Evolutionary conservation across 495 filamentous ascomycete species (phyloP).

Genomic region (Podospora anserina): DNA sequence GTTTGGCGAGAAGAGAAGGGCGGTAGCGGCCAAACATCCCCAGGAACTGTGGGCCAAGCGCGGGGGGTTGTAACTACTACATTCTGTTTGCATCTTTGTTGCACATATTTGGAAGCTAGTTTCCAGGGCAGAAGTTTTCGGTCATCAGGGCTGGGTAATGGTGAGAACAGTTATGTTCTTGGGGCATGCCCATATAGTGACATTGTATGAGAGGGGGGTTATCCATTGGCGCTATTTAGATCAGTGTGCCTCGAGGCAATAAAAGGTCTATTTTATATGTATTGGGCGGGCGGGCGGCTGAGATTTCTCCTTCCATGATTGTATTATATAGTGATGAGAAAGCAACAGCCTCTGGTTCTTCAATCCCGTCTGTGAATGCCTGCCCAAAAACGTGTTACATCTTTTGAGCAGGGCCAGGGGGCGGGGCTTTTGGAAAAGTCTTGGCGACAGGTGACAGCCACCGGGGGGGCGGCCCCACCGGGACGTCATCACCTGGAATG

Average conservation of each 20-base stretch:
- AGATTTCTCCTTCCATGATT: not conserved
- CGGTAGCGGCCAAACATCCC: no score
- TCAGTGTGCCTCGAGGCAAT: not conserved
- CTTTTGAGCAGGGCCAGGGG: not conserved
- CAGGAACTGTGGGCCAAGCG: no score
- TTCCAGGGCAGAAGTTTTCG: not conserved
- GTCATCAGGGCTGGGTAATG: not conserved
- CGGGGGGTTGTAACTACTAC: not conserved
- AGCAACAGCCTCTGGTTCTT: not conserved
- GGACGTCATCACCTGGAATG: conserved; percentile 6
- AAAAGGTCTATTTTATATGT: not conserved
- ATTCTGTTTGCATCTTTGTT: not conserved
- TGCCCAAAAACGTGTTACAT: not conserved
- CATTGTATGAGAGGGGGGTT: not conserved
- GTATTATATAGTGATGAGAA: not conserved
- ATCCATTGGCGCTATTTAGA: not conserved
- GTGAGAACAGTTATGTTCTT: not conserved
- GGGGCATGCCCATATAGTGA: not conserved
- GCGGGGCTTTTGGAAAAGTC: not conserved
- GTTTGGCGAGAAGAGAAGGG: no score
- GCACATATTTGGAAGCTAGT: not conserved
- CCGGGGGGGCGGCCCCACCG: not conserved
- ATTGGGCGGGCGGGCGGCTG: not conserved
- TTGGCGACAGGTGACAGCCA: not conserved
- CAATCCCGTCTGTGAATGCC: not conserved